Evolutionary conservation across 805 yeast species (phyloP).

Genomic region (Saccharomycopsis sp.): DNA sequence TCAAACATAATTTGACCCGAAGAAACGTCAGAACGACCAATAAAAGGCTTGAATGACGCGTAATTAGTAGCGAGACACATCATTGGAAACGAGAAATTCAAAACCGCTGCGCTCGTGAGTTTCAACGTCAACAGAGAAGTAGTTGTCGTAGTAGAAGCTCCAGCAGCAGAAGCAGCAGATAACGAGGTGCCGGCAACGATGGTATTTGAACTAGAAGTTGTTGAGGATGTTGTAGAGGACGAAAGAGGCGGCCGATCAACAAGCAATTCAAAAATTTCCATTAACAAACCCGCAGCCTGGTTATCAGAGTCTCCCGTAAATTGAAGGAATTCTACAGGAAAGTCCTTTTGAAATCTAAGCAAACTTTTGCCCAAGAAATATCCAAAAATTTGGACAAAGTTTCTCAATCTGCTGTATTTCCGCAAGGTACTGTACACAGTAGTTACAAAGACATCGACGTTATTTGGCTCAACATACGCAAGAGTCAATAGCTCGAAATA

Average conservation of each 20-base stretch:
- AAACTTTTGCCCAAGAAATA: not conserved
- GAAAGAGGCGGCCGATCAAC: not conserved
- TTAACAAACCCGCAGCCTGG: not conserved
- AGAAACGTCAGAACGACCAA: not conserved
- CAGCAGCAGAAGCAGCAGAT: too few relatives aligned
- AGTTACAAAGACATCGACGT: not conserved
- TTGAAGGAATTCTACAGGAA: not conserved
- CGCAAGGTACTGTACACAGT: not conserved
- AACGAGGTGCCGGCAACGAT: too few relatives aligned
- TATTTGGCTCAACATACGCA: not conserved
- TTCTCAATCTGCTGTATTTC: not conserved
- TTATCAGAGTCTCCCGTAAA: not conserved
- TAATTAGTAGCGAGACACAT: not conserved
- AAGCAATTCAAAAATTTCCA: not conserved
- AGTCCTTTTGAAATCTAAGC: not conserved
- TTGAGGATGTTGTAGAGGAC: not conserved
- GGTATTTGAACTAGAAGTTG: not conserved
- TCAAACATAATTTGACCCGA: too few relatives aligned
- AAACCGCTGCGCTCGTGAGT: not conserved
- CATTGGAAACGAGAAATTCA: not conserved
- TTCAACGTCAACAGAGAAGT: too few relatives aligned
- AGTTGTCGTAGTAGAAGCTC: too few relatives aligned
- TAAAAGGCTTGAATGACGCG: not conserved
- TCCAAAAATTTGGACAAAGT: not conserved
- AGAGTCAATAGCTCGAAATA: conserved; percentile 1